Conservation (phyloP, 768 basidiomycete genomes). For the Lentinula sp. region DNA sequence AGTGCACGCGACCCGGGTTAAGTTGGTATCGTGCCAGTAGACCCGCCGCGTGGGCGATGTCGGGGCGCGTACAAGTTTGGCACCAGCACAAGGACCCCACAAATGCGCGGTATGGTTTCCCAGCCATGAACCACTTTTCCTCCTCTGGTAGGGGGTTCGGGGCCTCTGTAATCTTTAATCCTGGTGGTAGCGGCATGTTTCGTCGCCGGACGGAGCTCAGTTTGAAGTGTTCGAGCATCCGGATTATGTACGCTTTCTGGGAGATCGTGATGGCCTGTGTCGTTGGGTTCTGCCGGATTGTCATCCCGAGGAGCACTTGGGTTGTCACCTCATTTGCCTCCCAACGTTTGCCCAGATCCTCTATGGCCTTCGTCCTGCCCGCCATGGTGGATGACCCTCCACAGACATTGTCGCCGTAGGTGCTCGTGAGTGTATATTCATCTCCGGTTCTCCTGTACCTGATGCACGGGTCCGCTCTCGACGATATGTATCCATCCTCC, state of each 20-base stretch:
- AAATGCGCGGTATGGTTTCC: no score
- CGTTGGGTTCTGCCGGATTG: neutral
- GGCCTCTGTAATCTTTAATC: no score
- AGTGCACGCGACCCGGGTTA: no score
- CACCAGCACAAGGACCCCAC: no score
- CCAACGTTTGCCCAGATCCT: neutral
- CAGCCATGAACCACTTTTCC: no score
- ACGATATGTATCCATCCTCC: neutral
- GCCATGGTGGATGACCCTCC: neutral
- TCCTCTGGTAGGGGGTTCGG: no score
- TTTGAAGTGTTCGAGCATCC: neutral
- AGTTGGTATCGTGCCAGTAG: no score
- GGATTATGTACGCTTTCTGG: neutral
- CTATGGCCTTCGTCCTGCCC: neutral
- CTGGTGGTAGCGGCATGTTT: no score
- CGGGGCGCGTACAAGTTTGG: no score
- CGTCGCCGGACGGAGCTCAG: neutral
- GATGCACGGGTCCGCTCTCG: neutral
- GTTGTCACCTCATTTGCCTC: neutral
- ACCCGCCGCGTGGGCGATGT: no score
- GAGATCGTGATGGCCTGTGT: neutral
- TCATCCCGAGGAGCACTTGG: neutral
- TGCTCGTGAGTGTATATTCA: neutral
- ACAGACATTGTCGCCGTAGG: neutral
- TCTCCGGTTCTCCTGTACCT: neutral